Evolutionary conservation across 208 protist species (phyloP).

Genomic region (Naegleria lovaniensis): DNA sequence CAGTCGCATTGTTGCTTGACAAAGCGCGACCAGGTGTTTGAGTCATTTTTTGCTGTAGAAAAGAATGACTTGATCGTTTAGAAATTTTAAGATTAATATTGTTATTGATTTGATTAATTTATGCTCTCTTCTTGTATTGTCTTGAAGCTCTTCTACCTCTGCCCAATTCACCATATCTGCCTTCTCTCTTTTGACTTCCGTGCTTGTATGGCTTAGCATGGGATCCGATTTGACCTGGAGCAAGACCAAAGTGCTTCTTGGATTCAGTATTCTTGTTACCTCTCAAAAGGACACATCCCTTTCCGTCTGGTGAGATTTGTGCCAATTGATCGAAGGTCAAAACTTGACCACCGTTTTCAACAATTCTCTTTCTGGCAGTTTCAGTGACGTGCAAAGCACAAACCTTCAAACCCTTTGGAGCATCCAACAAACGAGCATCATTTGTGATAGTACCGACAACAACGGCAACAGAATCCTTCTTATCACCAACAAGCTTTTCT

Average conservation of each 20-base stretch:
- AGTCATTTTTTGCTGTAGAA: not conserved
- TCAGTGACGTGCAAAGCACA: conserved; percentile 97
- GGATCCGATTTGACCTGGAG: conserved; percentile 81
- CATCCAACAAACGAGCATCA: conserved; percentile 91
- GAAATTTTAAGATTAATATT: not conserved
- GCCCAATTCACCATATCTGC: conserved; percentile 83
- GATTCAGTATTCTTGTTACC: conserved; percentile 87
- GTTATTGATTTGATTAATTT: not conserved
- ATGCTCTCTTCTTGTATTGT: conserved; percentile 54
- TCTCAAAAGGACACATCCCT: conserved; percentile 94
- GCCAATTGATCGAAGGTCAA: conserved; percentile 99
- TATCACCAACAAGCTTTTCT: conserved; percentile 16
- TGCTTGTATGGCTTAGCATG: conserved; percentile 78
- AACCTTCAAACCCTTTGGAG: conserved; percentile 83
- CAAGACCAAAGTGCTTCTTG: conserved; percentile 96
- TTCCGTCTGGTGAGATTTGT: conserved; percentile 88
- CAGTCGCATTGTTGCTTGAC: too few relatives aligned
- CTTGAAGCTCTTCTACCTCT: conserved; percentile 62
- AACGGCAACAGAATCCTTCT: conserved; percentile 88
- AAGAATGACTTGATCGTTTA: not conserved
- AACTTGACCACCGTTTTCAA: conserved; percentile 93
- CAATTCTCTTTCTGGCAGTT: conserved; percentile 93
- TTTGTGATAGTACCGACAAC: conserved; percentile 97
- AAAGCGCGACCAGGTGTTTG: too few relatives aligned
- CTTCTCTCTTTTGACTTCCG: conserved; percentile 44